A percentile compares a stretch with the other conserved stretches of the same genome.
These are phyloP conservation scores for Globisporangium lucens DNA, from an alignment of 352 stramenopile genomes.

Conservation along the genomic window DNA sequence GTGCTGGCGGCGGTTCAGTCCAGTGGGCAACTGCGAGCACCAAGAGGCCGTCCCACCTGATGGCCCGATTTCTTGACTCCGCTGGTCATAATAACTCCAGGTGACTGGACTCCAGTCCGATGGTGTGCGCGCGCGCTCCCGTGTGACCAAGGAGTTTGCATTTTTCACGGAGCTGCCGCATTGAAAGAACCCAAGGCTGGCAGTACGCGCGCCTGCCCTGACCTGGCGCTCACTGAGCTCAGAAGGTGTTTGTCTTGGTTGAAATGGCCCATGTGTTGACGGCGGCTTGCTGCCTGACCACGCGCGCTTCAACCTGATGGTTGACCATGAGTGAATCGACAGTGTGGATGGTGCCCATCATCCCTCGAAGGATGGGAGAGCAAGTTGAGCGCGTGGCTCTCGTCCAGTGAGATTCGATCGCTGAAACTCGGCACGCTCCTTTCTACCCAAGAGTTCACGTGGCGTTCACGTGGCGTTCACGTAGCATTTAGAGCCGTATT, in stretches of 20 bases:
- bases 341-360: not conserved
- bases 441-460: not conserved
- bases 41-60: not conserved
- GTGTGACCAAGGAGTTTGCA: not conserved
- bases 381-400: slow-evolving; percentile 2
- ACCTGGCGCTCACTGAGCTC: not conserved
- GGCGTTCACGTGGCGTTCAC: not conserved
- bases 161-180: not conserved
- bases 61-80: slow-evolving; percentile 2
- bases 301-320: not conserved
- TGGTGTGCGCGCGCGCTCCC: not conserved
- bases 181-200: not conserved
- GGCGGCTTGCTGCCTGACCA: not conserved
- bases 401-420: slow-evolving; percentile 7
- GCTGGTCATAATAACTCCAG: not conserved
- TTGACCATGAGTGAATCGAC: not conserved
- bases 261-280: no score
- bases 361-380: not conserved
- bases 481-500: not conserved
- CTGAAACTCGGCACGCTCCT: not conserved
- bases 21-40: slow-evolving; percentile 10
- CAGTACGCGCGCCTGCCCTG: not conserved
- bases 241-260: not conserved
- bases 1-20: not conserved
- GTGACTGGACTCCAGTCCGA: not conserved